A percentile compares a stretch with the other conserved stretches of the same genome.
These are phyloP conservation scores for Volvox reticuliferus DNA, from an alignment of 139 green algal genomes.

Conservation along the genomic window DNA sequence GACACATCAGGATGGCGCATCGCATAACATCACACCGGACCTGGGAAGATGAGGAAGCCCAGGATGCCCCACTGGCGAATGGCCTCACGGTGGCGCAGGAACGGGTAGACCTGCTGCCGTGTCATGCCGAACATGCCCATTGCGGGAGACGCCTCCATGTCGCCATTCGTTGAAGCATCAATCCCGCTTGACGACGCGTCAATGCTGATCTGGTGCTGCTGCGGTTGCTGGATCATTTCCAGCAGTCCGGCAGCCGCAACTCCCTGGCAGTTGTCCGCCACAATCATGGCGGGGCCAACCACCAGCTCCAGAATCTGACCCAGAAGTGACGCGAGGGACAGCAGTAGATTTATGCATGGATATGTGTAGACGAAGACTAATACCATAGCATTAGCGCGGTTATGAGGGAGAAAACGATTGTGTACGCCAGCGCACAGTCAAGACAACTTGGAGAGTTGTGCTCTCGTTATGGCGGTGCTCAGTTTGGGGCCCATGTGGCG, in stretches of 20 bases:
- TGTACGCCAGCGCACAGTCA: too few relatives aligned
- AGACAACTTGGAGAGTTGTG: too few relatives aligned
- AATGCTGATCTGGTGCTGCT: too few relatives aligned
- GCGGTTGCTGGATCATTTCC: neutral
- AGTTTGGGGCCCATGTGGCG: too few relatives aligned
- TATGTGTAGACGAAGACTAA: too few relatives aligned
- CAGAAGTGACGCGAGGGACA: neutral
- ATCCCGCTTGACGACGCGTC: neutral
- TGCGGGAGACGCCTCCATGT: neutral
- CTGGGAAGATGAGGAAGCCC: constrained; percentile 39
- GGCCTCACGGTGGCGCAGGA: constrained; percentile 27
- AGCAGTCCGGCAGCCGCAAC: constrained; percentile 10
- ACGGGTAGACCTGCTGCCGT: constrained; percentile 31
- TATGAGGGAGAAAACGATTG: too few relatives aligned
- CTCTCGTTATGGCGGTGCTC: too few relatives aligned
- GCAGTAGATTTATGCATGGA: too few relatives aligned
- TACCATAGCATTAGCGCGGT: too few relatives aligned
- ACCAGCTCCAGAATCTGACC: constrained; percentile 38
- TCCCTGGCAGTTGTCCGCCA: constrained; percentile 25
- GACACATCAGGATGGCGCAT: too few relatives aligned
- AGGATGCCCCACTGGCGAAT: constrained; percentile 34
- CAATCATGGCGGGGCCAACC: constrained; percentile 15
- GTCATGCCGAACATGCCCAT: constrained; percentile 50
- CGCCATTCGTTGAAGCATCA: neutral
- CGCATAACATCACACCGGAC: neutral